phyloP scores from a whole-genome alignment of 257 asterid species.

The Linaria vulgaris region DNA sequence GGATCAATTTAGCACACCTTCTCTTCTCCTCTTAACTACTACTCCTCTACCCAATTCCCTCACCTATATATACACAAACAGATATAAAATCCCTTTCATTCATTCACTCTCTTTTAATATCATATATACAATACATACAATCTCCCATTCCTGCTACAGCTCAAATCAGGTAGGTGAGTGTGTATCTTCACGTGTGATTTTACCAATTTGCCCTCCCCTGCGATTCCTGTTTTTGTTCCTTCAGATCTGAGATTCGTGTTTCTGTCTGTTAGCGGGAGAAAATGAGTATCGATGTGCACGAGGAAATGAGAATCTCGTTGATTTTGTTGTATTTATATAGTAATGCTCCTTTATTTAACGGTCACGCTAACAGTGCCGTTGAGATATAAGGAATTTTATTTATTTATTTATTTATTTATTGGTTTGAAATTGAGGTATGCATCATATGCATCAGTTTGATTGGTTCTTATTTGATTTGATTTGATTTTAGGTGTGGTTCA shows the following conservation, averaged over 20 bases:
- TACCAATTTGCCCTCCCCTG: slow-evolving; percentile 3
- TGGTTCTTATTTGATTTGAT: neutral
- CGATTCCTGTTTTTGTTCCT: slow-evolving; percentile 34
- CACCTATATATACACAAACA: neutral
- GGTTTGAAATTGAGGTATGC: neutral
- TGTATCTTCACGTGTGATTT: slow-evolving; percentile 3
- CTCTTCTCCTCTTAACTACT: neutral
- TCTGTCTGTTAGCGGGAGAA: slow-evolving; percentile 27
- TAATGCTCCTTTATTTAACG: neutral
- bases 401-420: neutral
- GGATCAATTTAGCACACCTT: no score
- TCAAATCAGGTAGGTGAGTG: neutral
- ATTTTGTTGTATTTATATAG: neutral
- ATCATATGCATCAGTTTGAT: neutral
- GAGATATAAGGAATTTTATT: neutral
- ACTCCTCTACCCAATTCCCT: neutral
- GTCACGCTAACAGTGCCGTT: neutral
- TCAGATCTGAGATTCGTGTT: slow-evolving; percentile 35
- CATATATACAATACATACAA: neutral
- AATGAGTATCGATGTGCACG: slow-evolving; percentile 19
- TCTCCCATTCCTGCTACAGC: slow-evolving; percentile 12
- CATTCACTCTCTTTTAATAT: no score
- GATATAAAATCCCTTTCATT: no score
- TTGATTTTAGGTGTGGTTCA: neutral
- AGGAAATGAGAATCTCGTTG: neutral